phyloP scores from a whole-genome alignment of 140 eudicot genomes.

The Senecio squalidus region DNA sequence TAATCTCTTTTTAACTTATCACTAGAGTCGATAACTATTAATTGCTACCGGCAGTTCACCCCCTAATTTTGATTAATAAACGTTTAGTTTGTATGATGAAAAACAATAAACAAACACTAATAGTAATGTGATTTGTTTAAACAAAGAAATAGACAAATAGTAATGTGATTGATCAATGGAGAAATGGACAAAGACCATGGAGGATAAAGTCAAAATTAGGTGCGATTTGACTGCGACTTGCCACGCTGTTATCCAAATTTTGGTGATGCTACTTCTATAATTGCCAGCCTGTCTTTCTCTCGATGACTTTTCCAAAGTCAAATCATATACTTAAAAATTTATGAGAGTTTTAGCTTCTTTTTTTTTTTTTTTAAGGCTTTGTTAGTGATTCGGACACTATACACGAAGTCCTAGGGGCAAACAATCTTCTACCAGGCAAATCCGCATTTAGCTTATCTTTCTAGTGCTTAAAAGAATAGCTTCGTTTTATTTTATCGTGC shows the following conservation, averaged over 20 bases:
- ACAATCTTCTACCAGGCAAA: too few species aligned
- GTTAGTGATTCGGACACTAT: background rate
- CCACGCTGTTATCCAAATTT: slow-evolving; percentile 21
- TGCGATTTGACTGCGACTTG: slow-evolving; percentile 23
- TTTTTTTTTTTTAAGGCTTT: too few species aligned
- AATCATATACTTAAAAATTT: background rate
- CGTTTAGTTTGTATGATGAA: too few species aligned
- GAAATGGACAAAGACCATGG: slow-evolving; percentile 20
- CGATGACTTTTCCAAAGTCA: slow-evolving; percentile 19
- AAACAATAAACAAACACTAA: too few species aligned
- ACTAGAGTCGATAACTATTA: too few species aligned
- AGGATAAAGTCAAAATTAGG: slow-evolving; percentile 29
- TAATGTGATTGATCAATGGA: slow-evolving; percentile 6
- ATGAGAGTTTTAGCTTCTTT: background rate
- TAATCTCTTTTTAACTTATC: too few species aligned
- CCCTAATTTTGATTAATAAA: too few species aligned
- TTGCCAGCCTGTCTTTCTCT: slow-evolving; percentile 19
- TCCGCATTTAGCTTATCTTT: too few species aligned
- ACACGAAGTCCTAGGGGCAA: too few species aligned
- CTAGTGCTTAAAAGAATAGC: too few species aligned
- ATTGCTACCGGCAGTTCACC: too few species aligned
- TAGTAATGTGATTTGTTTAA: background rate
- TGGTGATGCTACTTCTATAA: slow-evolving; percentile 7
- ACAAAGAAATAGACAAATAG: background rate
- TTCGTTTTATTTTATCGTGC: too few species aligned